phyloP scores from a whole-genome alignment of 495 filamentous ascomycete genomes.

The Xylaria acuta region DNA sequence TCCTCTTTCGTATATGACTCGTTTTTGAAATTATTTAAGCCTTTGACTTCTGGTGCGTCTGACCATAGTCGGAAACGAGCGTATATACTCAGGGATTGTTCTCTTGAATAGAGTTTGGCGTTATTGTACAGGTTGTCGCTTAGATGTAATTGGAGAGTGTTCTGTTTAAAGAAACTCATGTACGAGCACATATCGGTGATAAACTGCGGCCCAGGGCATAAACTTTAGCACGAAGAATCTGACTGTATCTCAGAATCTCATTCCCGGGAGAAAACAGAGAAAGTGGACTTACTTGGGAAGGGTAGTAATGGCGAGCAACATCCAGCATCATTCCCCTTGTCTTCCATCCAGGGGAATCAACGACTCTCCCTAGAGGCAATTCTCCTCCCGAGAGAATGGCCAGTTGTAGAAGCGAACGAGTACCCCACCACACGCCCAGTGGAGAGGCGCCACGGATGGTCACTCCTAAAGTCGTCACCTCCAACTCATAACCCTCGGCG shows the following conservation, averaged over 20 bases:
- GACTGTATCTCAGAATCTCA: neutral
- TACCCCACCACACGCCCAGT: slow-evolving; percentile 60
- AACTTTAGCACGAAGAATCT: neutral
- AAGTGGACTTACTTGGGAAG: slow-evolving; percentile 41
- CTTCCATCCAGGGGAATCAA: slow-evolving; percentile 58
- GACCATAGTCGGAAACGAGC: slow-evolving; percentile 55
- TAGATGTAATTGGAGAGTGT: slow-evolving; percentile 59
- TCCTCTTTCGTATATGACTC: slow-evolving; percentile 55
- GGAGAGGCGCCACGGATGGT: slow-evolving; percentile 57
- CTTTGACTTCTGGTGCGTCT: slow-evolving; percentile 44
- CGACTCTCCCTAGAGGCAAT: slow-evolving; percentile 45
- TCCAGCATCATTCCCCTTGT: slow-evolving; percentile 58
- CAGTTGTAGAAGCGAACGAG: slow-evolving; percentile 56
- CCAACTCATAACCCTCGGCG: slow-evolving; percentile 55
- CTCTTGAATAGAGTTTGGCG: slow-evolving; percentile 42
- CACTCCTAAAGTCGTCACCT: slow-evolving; percentile 45
- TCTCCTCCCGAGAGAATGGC: slow-evolving; percentile 43
- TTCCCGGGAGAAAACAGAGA: neutral
- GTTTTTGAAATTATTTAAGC: slow-evolving; percentile 52
- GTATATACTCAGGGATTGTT: slow-evolving; percentile 49
- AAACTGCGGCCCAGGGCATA: slow-evolving; percentile 40
- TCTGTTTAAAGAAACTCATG: slow-evolving; percentile 62
- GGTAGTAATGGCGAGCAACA: slow-evolving; percentile 58
- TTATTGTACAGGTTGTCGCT: slow-evolving; percentile 59
- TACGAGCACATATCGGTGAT: slow-evolving; percentile 59